These are phyloP conservation scores for Neurospora pannonica DNA, from an alignment of 495 filamentous ascomycete genomes.

Conservation along the genomic window DNA sequence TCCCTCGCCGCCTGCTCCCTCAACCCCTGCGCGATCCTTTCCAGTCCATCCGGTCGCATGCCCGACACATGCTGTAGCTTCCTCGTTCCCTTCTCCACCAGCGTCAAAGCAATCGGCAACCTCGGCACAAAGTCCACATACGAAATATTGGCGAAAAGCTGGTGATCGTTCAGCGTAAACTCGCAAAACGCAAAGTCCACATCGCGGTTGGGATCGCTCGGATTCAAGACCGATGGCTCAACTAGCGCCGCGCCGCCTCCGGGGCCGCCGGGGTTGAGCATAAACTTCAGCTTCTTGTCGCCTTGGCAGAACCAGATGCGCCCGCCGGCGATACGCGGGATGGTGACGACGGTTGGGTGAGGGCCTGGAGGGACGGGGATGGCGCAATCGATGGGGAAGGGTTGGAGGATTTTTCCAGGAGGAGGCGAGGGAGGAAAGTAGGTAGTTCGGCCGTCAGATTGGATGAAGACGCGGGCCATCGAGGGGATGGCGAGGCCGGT, in stretches of 20 bases:
- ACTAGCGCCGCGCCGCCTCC: conserved; percentile 49
- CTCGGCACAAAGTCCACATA: conserved; percentile 66
- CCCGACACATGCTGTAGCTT: conserved; percentile 50
- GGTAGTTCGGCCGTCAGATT: conserved; percentile 19
- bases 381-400: conserved; percentile 50
- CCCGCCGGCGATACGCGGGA: conserved; percentile 61
- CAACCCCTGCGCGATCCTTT: conserved; percentile 44
- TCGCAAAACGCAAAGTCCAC: conserved; percentile 64
- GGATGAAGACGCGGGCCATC: conserved; percentile 26
- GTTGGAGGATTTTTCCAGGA: conserved; percentile 25
- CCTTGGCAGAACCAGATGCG: conserved; percentile 59
- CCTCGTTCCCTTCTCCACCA: conserved; percentile 40
- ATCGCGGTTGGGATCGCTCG: conserved; percentile 55
- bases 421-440: conserved; percentile 32
- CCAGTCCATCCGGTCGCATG: conserved; percentile 50
- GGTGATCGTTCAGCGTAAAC: conserved; percentile 59
- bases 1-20: conserved; percentile 46
- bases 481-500: conserved; percentile 33
- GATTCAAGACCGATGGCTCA: conserved; percentile 66
- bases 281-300: conserved; percentile 52
- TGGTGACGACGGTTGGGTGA: conserved; percentile 41
- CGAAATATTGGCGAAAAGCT: conserved; percentile 71
- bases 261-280: conserved; percentile 52
- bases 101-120: conserved; percentile 55
- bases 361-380: conserved; percentile 54